These are phyloP conservation scores for Fusarium neocosmosporiellum DNA, from an alignment of 2,329 filamentous ascomycete species.

Conservation along the genomic window DNA sequence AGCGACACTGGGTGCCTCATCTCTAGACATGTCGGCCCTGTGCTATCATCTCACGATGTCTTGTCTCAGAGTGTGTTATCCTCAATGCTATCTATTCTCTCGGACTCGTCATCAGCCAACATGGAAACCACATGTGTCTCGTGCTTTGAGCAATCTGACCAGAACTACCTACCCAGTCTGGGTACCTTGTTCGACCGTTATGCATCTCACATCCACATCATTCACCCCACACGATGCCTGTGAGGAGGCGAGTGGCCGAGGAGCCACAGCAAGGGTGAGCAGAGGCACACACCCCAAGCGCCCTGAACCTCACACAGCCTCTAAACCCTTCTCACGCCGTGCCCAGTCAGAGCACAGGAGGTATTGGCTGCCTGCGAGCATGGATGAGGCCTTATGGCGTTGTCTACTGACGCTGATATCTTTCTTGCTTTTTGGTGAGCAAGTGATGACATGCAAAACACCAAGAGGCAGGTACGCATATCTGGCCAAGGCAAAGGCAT, in stretches of 20 bases:
- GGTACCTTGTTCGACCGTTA: constrained; percentile 5
- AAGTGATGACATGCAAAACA: constrained; percentile 9
- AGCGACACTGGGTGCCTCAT: constrained; percentile 14
- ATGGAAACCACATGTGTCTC: constrained; percentile 7
- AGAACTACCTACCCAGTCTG: background rate
- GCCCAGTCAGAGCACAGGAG: constrained; percentile 8
- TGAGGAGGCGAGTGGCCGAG: constrained; percentile 19
- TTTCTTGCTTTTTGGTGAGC: constrained; percentile 16
- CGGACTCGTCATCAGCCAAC: background rate
- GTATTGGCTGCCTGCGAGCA: constrained; percentile 24
- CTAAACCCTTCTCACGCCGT: constrained; percentile 28
- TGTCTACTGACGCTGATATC: constrained; percentile 5
- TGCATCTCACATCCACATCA: constrained; percentile 3
- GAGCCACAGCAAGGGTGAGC: constrained; percentile 18
- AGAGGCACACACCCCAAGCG: constrained; percentile 25
- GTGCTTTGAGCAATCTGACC: constrained; percentile 5
- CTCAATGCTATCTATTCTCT: constrained; percentile 8
- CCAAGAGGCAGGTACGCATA: background rate
- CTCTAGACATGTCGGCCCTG: background rate
- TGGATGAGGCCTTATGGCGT: constrained; percentile 17
- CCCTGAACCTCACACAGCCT: constrained; percentile 41
- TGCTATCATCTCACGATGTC: constrained; percentile 24
- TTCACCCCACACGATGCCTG: constrained; percentile 13
- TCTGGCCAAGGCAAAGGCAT: constrained; percentile 10
- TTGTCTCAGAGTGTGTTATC: constrained; percentile 16